Conservation (phyloP, 1,284 basidiomycete genomes). For the Melampsora occidentalis region DNA sequence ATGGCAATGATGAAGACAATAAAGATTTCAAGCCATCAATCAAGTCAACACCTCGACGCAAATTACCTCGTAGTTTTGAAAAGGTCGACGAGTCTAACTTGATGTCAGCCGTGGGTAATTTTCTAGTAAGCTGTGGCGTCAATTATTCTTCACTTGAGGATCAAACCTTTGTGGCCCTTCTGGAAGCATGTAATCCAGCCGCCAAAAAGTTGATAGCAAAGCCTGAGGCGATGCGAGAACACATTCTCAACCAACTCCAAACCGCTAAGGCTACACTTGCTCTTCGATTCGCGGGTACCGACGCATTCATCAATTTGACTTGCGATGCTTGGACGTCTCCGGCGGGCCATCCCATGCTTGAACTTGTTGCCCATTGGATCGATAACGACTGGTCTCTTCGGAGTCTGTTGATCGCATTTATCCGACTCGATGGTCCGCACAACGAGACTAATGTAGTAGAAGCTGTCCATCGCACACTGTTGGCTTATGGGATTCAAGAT, state of each 20-base stretch:
- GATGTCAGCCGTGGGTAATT: not conserved
- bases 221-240: not conserved
- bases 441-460: not conserved
- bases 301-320: slow-evolving; percentile 1
- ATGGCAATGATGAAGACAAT: not conserved
- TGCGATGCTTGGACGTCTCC: slow-evolving; percentile 8
- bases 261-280: not conserved
- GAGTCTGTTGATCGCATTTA: not conserved
- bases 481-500: not conserved
- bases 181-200: slow-evolving; percentile 2
- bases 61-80: not conserved
- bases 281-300: not conserved
- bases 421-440: not conserved
- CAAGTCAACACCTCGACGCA: not conserved
- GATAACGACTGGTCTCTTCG: slow-evolving; percentile 3
- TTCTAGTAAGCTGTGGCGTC: not conserved
- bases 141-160: slow-evolving; percentile 4
- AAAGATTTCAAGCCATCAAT: not conserved
- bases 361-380: slow-evolving; percentile 7
- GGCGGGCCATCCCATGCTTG: slow-evolving; percentile 11
- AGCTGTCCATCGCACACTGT: not conserved
- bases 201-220: not conserved
- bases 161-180: not conserved
- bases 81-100: not conserved
- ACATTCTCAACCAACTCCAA: not conserved